Conservation (phyloP, 1,284 basidiomycete species). For the Ceratobasidium sp. region DNA sequence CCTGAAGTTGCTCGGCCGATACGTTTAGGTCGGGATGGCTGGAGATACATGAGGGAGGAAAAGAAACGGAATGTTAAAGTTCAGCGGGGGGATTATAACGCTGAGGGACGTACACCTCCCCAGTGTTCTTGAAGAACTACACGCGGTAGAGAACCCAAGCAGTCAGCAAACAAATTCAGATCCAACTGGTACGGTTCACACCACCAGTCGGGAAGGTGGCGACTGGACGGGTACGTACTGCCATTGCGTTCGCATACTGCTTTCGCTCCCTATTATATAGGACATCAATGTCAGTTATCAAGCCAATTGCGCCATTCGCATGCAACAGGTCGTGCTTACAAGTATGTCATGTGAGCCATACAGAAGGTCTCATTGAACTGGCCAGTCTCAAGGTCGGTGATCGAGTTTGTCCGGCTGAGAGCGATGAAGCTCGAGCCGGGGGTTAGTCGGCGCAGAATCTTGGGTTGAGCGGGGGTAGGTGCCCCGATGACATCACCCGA, state of each 20-base stretch:
- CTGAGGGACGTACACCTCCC: slow-evolving; percentile 30
- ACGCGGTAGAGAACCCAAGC: slow-evolving; percentile 10
- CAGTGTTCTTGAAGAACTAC: slow-evolving; percentile 40
- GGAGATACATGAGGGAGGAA: background rate
- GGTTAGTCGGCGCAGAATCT: slow-evolving; percentile 35
- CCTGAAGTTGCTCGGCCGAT: slow-evolving; percentile 32
- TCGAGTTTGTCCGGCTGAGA: slow-evolving; percentile 44
- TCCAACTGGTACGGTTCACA: slow-evolving; percentile 26
- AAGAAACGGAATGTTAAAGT: slow-evolving; percentile 23
- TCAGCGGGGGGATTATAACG: slow-evolving; percentile 9
- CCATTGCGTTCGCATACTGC: slow-evolving; percentile 41
- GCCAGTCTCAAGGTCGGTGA: slow-evolving; percentile 33
- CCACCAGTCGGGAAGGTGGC: background rate
- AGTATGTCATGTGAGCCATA: slow-evolving; percentile 42
- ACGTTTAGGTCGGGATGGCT: slow-evolving; percentile 39
- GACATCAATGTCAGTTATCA: background rate
- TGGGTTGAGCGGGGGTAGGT: slow-evolving; percentile 37
- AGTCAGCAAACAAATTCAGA: background rate
- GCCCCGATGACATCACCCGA: slow-evolving; percentile 1
- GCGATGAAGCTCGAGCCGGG: slow-evolving; percentile 17
- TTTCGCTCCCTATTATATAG: slow-evolving; percentile 39
- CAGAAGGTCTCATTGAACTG: slow-evolving; percentile 42
- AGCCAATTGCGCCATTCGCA: slow-evolving; percentile 11
- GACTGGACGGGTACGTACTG: slow-evolving; percentile 11
- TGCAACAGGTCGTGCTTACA: slow-evolving; percentile 15